Base-by-base conservation (phyloP, 768 basidiomycete species). In the Lentinula detonsa region DNA sequence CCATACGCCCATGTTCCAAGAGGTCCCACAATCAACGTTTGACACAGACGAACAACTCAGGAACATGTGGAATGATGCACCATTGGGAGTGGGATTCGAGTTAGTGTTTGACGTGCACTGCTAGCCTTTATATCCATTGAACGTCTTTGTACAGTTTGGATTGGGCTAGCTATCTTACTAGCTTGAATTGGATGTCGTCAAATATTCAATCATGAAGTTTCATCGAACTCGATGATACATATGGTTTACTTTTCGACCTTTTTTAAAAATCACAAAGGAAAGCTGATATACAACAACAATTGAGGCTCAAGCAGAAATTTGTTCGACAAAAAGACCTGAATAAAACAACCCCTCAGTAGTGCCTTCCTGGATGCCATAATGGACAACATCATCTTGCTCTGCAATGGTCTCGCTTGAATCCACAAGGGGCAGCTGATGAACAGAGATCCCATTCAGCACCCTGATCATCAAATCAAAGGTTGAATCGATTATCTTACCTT, bases 281-380 rank as follows among this genome's bases (percentile, higher is more conserved):
- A 28, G 28, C 28, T 28, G 28, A 4, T 28, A 45, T 5, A 45
- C 5, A 39, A 39, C 9, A 13, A 45, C 43, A 23, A 4, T 11
- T 23, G 2, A 9, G 46, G 18, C 23, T 59, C 21, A 59, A 16
- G 13, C 45, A 40, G 39, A 60, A 5, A 60, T 42, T 5, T 50
- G 6, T 40, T 60, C 50, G 3, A 86, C 77, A 69, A 86, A 86
- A 5, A 85, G 72, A 0, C 85, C 85, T 34, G 84, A 86, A 67
- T 82, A 85, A 5, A 81, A 67, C 28, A 86, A 64, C 1, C 78
- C 82, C 61, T 87, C 85, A 4, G 46, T 72, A 60, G 76, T 77
- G 2, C 81, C 83, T 65, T 86, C 83, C 65, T 87, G 86, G 35
- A 82, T 77, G 9, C 85, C 85, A 64, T 78, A 71, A 66, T 85